These are phyloP conservation scores for Ceratocystis variospora DNA, from an alignment of 2,329 filamentous ascomycete genomes.

Conservation along the genomic window DNA sequence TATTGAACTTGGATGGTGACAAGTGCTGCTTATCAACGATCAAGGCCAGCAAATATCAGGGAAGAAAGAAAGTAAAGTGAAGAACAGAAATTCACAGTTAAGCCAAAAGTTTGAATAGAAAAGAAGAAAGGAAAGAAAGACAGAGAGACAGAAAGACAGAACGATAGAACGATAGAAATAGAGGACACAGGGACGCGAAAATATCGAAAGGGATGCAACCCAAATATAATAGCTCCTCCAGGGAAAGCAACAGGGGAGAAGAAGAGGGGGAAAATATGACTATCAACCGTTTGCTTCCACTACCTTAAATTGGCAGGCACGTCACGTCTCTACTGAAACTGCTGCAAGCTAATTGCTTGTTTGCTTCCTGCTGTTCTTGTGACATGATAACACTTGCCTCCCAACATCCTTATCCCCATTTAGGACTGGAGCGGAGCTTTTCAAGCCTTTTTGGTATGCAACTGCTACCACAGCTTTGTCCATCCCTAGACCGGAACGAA, in stretches of 20 bases:
- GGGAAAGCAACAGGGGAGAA: not conserved
- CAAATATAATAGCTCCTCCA: not conserved
- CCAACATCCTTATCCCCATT: not conserved
- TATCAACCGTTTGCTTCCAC: not conserved
- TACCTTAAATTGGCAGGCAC: not conserved
- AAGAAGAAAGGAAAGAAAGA: not conserved
- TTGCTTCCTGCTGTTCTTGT: not conserved
- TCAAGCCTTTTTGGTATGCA: not conserved
- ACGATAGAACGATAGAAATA: not conserved
- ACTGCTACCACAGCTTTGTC: not conserved
- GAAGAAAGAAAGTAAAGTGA: not conserved
- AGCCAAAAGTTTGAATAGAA: too few relatives aligned
- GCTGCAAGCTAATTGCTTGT: not conserved
- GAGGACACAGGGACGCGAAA: not conserved
- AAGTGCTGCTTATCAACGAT: not conserved
- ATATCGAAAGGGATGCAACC: not conserved
- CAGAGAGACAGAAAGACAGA: not conserved
- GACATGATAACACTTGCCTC: not conserved
- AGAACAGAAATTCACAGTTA: not conserved
- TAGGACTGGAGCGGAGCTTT: not conserved
- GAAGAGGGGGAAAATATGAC: not conserved
- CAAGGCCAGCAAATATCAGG: not conserved
- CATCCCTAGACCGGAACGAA: not conserved
- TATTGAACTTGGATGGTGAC: not conserved
- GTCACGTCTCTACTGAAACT: not conserved